phyloP scores from a whole-genome alignment of 1,139 yeast species.

The Meyerozyma smithsonii region DNA sequence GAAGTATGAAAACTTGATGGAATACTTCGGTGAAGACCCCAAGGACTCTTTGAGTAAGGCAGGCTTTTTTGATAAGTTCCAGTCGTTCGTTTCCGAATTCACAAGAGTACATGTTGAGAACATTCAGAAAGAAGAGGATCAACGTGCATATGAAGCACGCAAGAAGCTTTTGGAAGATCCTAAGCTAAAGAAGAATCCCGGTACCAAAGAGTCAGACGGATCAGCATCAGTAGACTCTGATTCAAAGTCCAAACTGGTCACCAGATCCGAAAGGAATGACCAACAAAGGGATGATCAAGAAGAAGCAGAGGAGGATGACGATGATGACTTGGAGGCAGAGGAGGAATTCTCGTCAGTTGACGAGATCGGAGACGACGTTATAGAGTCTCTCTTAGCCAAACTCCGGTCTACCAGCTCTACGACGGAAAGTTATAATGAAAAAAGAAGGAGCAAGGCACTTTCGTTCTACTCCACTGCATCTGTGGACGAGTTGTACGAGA shows the following conservation, averaged over 20 bases:
- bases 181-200: conserved; percentile 8
- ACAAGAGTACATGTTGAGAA: conserved; percentile 45
- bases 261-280: conserved; percentile 2
- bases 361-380: conserved; percentile 20
- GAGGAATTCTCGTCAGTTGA: conserved; percentile 9
- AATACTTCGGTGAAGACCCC: conserved; percentile 78
- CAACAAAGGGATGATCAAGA: conserved; percentile 7
- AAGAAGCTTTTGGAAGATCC: conserved; percentile 31
- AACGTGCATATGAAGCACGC: conserved; percentile 34
- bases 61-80: conserved; percentile 35
- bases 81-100: conserved; percentile 35
- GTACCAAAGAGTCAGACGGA: too few species aligned
- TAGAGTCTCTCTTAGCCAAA: conserved; percentile 36
- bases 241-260: conserved; percentile 7
- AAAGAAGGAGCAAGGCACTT: conserved; percentile 30
- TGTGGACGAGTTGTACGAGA: conserved; percentile 20
- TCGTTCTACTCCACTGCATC: conserved; percentile 32
- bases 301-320: conserved; percentile 10
- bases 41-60: conserved; percentile 45
- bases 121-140: conserved; percentile 45
- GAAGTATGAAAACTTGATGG: conserved; percentile 61
- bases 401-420: conserved; percentile 23
- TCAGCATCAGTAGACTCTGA: too few species aligned
- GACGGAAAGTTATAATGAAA: conserved; percentile 18
- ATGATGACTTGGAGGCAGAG: conserved; percentile 7